Evolutionary conservation across 2,329 filamentous ascomycete genomes (phyloP), one percentile per base, ranked within the genome.

Genomic region (Alternaria ventricosa): DNA sequence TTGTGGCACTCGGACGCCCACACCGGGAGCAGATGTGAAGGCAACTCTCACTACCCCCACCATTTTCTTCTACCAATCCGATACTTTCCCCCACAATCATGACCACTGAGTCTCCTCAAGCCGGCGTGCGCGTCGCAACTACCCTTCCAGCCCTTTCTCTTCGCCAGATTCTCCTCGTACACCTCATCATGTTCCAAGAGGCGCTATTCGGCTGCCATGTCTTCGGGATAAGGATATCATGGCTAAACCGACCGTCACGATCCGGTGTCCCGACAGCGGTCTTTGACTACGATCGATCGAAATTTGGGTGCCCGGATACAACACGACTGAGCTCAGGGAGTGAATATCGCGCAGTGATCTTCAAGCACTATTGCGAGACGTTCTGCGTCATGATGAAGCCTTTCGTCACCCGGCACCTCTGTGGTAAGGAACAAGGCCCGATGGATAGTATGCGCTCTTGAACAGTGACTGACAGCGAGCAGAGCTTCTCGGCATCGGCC

Each of bases 141-240:
- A 15, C 44, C n/a, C 28, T 18, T n/a, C 30, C 20, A 12, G 15
- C 55, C 28, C 44, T 28, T 18, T 5, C 27, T 22, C 55, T 50
- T 33, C 55, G 22, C 28, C 4, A 57, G 22, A 27, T 57, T 13
- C 55, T 57, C 8, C 30, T 57, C 10, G 30, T 57, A 6, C 45
- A 57, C 22, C 30, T 57, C 18, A 25, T 57, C n/a, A 18, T 57
- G 23, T 57, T 25, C 8, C 55, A 57, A 22, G 44, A 57, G 20
- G 55, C 45, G n/a, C 20, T 57, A 20, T 57, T 57, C 5, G 22
- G 44, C 10, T 50, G 23, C 22, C 53, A 25, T 18, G 13, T 55
- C 22, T 18, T 20, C 10, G 23, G 22, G 8, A 43, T 5, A 3
- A 44, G 5, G n/a, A 13, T 5, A 49, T 23, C 20, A 11, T 49